Conservation (phyloP, 2,329 filamentous ascomycete genomes). For the Pseudogymnoascus sp. region DNA sequence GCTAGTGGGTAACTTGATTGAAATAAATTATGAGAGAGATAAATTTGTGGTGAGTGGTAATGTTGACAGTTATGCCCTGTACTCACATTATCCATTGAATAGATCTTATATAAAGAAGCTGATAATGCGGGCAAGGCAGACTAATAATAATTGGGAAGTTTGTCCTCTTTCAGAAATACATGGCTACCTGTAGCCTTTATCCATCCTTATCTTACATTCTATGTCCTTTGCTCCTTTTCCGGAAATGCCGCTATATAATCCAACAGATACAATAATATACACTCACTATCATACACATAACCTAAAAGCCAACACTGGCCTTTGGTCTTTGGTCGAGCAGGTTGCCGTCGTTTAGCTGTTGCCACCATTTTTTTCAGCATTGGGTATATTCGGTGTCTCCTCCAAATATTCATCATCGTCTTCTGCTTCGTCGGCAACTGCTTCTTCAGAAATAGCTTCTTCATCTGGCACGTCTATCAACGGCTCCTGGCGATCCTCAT, state of each 20-base stretch:
- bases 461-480: background rate
- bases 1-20: background rate
- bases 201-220: background rate
- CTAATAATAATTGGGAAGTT: background rate
- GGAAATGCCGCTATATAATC: background rate
- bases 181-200: background rate
- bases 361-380: background rate
- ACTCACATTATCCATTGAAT: background rate
- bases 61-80: background rate
- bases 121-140: background rate
- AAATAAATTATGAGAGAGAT: background rate
- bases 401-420: background rate
- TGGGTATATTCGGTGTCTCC: background rate
- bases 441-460: background rate
- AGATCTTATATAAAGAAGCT: background rate
- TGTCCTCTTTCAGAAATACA: background rate
- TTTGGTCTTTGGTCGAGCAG: background rate
- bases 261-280: constrained; percentile 5
- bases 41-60: background rate
- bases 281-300: background rate
- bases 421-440: background rate
- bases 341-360: background rate
- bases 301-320: background rate
- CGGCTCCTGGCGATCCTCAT: constrained; percentile 4
- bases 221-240: background rate